These are phyloP conservation scores for Epichloe festucae DNA, from an alignment of 2,329 filamentous ascomycete species.

Conservation along the genomic window DNA sequence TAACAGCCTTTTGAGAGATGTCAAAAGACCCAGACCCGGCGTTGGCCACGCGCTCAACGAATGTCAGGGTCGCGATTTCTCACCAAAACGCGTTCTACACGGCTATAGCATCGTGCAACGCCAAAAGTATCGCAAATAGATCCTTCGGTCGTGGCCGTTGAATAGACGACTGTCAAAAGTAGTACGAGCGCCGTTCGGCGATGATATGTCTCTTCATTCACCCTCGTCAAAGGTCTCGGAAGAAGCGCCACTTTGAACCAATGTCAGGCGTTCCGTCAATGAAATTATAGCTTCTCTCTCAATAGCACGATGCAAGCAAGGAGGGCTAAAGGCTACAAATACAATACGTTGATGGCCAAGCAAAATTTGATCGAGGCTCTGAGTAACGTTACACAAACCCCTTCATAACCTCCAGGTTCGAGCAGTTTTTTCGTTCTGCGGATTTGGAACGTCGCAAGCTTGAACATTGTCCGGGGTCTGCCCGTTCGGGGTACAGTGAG, in stretches of 20 bases:
- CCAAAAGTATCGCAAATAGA: neutral
- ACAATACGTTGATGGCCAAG: neutral
- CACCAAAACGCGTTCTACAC: neutral
- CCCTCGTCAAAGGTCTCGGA: neutral
- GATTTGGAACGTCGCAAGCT: neutral
- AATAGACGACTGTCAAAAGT: neutral
- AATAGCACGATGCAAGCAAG: neutral
- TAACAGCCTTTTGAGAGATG: neutral
- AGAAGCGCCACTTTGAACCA: neutral
- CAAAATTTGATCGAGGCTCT: neutral
- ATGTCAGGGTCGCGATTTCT: neutral
- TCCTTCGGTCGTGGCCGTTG: neutral
- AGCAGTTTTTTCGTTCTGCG: neutral
- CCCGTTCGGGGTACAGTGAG: conserved; percentile 2
- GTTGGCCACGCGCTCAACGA: neutral
- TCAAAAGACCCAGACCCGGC: neutral
- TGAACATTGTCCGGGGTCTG: neutral
- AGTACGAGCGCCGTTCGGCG: neutral
- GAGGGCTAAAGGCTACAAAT: neutral
- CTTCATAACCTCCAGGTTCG: neutral
- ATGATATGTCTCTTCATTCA: neutral
- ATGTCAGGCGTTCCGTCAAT: neutral
- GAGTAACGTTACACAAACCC: conserved; percentile 3
- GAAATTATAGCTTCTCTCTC: neutral
- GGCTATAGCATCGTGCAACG: neutral